A percentile compares a stretch with the other conserved stretches of the same genome.
Conservation (phyloP, 139 green algal genomes). For the Chlorella vulgaris region DNA sequence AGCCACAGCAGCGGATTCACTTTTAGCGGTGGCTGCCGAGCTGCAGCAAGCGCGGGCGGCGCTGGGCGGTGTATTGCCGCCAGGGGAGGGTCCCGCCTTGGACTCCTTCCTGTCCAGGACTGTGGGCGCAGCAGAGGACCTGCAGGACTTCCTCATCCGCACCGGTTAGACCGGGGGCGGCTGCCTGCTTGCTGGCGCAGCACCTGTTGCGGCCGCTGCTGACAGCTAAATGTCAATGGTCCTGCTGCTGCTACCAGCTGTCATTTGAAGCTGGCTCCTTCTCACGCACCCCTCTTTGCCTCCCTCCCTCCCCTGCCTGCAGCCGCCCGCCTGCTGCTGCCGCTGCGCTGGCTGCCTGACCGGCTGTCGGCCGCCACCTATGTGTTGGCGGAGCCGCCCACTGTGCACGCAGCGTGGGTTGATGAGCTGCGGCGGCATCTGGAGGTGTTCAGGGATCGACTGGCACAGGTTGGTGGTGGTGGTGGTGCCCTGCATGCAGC, state of each 20-base stretch:
- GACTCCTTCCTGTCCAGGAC: conserved; percentile 41
- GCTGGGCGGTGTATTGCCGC: conserved; percentile 37
- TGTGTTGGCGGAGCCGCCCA: conserved; percentile 37
- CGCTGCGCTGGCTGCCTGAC: conserved; percentile 34
- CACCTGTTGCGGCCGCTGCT: not conserved
- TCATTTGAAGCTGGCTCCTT: not conserved
- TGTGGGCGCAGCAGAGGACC: conserved; percentile 39
- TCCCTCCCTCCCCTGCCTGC: not conserved
- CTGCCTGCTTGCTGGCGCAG: conserved; percentile 32
- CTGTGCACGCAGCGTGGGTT: conserved; percentile 38
- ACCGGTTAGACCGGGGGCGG: conserved; percentile 4
- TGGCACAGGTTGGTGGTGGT: conserved; percentile 24
- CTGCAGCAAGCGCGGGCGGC: conserved; percentile 21
- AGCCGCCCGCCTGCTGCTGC: conserved; percentile 38
- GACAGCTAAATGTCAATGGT: not conserved
- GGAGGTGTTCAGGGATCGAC: conserved; percentile 39
- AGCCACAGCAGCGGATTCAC: conserved; percentile 38
- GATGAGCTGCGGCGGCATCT: conserved; percentile 44
- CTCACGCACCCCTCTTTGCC: not conserved
- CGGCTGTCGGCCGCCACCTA: conserved; percentile 35
- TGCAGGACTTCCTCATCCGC: conserved; percentile 39
- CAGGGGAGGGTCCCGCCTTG: conserved; percentile 26
- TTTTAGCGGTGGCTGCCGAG: conserved; percentile 35
- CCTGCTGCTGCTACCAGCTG: too few species aligned
- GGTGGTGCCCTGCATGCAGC: not conserved